These are phyloP conservation scores for Chytriomyces hyalinus DNA, from an alignment of 192 early-diverging fungal species.

Conservation along the genomic window DNA sequence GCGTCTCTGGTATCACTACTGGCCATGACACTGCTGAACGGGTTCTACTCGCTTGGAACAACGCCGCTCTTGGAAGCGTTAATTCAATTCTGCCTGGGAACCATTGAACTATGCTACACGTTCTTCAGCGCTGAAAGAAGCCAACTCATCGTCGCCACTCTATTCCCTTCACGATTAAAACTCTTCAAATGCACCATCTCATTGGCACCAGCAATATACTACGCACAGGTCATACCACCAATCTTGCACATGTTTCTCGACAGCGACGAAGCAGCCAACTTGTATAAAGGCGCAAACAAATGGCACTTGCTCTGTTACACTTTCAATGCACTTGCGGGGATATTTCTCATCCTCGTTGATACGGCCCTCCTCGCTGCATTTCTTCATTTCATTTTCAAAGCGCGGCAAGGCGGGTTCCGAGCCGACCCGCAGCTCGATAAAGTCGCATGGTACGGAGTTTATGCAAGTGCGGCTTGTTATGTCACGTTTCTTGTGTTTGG, in stretches of 20 bases:
- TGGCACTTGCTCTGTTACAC: neutral
- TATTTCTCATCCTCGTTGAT: neutral
- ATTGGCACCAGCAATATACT: neutral
- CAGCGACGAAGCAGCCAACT: neutral
- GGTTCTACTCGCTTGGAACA: neutral
- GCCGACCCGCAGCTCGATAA: neutral
- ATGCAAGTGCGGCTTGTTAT: neutral
- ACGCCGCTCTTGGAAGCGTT: neutral
- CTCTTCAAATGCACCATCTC: neutral
- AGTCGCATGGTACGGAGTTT: neutral
- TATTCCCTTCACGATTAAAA: neutral
- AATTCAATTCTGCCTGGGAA: constrained; percentile 1
- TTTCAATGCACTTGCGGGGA: neutral
- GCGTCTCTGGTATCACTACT: neutral
- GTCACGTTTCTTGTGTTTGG: neutral
- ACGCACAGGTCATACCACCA: neutral
- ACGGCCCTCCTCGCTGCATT: neutral
- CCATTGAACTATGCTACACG: constrained; percentile 1
- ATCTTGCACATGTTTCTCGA: neutral
- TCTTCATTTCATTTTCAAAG: neutral
- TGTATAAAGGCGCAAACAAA: neutral
- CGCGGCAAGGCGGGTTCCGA: neutral
- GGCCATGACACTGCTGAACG: neutral
- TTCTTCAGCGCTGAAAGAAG: neutral
- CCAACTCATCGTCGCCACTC: neutral